These are phyloP conservation scores for Quambalaria eucalypti DNA, from an alignment of 1,284 basidiomycete genomes.

Conservation along the genomic window DNA sequence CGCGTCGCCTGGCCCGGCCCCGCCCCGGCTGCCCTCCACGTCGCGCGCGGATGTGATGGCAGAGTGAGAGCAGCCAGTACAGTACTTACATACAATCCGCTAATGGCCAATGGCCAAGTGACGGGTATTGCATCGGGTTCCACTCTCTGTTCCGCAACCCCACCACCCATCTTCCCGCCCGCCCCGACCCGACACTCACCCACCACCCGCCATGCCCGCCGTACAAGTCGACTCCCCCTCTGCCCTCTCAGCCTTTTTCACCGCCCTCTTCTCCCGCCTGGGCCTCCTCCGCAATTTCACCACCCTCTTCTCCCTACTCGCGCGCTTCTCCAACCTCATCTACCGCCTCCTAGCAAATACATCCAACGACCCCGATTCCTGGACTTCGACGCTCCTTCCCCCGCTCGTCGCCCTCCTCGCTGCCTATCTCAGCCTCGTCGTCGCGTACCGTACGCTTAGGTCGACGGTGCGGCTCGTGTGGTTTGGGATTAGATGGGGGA, in stretches of 20 bases:
- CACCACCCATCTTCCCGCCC: too few relatives aligned
- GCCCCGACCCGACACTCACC: too few relatives aligned
- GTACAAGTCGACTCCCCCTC: not conserved
- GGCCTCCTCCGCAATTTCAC: constrained; percentile 17
- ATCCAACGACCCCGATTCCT: constrained; percentile 26
- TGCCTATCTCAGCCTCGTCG: constrained; percentile 26
- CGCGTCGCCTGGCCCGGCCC: too few relatives aligned
- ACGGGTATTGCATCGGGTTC: too few relatives aligned
- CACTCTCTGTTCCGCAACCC: too few relatives aligned
- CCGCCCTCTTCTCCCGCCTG: constrained; percentile 6
- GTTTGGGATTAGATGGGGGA: constrained; percentile 35
- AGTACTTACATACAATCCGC: too few relatives aligned
- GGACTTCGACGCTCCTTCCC: constrained; percentile 24
- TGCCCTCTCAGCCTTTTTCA: not conserved
- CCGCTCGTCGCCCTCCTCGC: constrained; percentile 29
- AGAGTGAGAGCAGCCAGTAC: too few relatives aligned
- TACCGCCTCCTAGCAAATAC: constrained; percentile 15
- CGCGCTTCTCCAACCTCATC: constrained; percentile 28
- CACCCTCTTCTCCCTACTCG: constrained; percentile 19
- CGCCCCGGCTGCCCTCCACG: too few relatives aligned
- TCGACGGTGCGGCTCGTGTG: constrained; percentile 19
- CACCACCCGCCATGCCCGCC: not conserved
- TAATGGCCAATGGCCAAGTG: too few relatives aligned
- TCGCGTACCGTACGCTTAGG: constrained; percentile 25
- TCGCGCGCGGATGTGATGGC: too few relatives aligned